Percentiles rank a stretch among this genome's conserved stretches.
phyloP scores from a whole-genome alignment of 345 rosid genomes.

The Streptanthus diversifolius region DNA sequence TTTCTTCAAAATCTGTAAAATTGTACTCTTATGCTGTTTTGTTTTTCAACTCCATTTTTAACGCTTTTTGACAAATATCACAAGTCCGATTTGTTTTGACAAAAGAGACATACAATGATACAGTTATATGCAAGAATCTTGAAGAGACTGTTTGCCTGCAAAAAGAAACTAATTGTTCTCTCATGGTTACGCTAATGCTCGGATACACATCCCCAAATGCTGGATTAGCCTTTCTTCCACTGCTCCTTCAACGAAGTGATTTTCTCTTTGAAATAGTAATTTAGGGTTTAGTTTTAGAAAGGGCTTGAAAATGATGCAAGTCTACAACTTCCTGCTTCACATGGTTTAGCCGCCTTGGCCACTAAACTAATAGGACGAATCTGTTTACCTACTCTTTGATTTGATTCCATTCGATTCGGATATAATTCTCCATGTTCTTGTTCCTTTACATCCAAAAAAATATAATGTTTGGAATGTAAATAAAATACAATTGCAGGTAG shows the following conservation, averaged over 20 bases:
- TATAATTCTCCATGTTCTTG: background rate
- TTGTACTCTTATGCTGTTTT: no score
- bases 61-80: no score
- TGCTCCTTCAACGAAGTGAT: background rate
- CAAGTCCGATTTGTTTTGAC: no score
- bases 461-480: background rate
- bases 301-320: no score
- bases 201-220: background rate
- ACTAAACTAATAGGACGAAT: background rate
- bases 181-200: background rate
- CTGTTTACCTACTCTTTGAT: background rate
- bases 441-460: background rate
- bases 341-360: constrained; percentile 15
- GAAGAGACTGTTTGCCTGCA: no score
- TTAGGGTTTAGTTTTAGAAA: background rate
- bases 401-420: background rate
- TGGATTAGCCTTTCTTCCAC: background rate
- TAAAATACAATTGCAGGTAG: background rate
- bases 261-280: no score
- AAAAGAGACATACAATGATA: background rate
- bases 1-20: background rate
- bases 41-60: no score
- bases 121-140: background rate
- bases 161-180: background rate
- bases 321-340: background rate